phyloP scores from a whole-genome alignment of 2,329 filamentous ascomycete genomes.

The Fusarium tanahbumbuense region DNA sequence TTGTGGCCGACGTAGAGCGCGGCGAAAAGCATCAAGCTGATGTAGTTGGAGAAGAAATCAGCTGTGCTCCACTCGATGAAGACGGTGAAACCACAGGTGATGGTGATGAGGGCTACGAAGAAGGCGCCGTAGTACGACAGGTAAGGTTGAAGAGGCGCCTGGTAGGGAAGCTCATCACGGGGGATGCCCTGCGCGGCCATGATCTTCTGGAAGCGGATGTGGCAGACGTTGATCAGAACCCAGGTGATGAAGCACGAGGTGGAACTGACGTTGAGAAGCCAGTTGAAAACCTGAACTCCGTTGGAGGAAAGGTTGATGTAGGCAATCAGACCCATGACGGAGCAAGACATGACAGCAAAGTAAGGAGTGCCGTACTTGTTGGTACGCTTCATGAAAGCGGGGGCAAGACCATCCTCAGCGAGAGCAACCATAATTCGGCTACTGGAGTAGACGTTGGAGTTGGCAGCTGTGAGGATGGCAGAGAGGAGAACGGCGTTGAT shows the following conservation, averaged over 20 bases:
- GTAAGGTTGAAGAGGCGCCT: slow-evolving; percentile 71
- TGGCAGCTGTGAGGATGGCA: slow-evolving; percentile 81
- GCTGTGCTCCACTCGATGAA: slow-evolving; percentile 72
- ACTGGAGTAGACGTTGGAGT: slow-evolving; percentile 80
- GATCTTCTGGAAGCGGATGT: slow-evolving; percentile 73
- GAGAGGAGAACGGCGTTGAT: slow-evolving; percentile 84
- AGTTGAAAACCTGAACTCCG: slow-evolving; percentile 74
- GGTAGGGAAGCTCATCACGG: slow-evolving; percentile 69
- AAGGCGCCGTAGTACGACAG: slow-evolving; percentile 74
- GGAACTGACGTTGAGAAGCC: slow-evolving; percentile 77
- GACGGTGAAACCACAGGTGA: slow-evolving; percentile 76
- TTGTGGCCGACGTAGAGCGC: slow-evolving; percentile 72
- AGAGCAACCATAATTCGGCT: slow-evolving; percentile 76
- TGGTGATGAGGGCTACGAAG: slow-evolving; percentile 71
- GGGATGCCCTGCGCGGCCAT: slow-evolving; percentile 67
- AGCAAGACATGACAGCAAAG: slow-evolving; percentile 64
- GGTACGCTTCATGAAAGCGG: slow-evolving; percentile 67
- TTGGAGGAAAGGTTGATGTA: slow-evolving; percentile 73
- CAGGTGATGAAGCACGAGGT: slow-evolving; percentile 78
- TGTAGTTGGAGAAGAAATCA: slow-evolving; percentile 72
- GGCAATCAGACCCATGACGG: slow-evolving; percentile 70
- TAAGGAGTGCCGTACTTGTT: slow-evolving; percentile 73
- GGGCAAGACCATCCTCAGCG: slow-evolving; percentile 72
- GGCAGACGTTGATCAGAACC: slow-evolving; percentile 73
- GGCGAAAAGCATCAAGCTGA: slow-evolving; percentile 73